Conservation (phyloP, 495 filamentous ascomycete species). For the Glutinoglossum americanum region DNA sequence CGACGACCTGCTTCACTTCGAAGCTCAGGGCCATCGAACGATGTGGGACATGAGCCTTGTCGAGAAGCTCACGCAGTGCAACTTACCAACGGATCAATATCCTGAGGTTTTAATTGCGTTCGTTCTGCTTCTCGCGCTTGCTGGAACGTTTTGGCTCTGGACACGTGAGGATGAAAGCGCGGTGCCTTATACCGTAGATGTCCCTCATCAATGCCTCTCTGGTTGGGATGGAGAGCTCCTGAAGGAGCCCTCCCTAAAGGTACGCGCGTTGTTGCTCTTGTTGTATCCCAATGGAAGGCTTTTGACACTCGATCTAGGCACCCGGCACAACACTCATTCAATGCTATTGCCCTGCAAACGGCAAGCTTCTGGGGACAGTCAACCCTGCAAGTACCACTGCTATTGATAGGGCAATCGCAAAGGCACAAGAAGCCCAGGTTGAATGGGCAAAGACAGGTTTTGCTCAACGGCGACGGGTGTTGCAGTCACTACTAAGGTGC, state of each 20-base stretch:
- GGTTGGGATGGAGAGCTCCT: constrained; percentile 38
- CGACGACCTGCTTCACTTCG: background rate
- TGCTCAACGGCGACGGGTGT: constrained; percentile 50
- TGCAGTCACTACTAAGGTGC: constrained; percentile 61
- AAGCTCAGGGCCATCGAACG: background rate
- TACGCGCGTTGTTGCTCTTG: background rate
- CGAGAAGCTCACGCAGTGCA: background rate
- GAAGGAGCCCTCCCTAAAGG: constrained; percentile 29
- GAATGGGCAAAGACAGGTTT: constrained; percentile 71
- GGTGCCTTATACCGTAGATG: constrained; percentile 32
- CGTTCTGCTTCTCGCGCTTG: background rate
- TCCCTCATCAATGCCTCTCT: constrained; percentile 32
- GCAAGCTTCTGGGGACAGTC: constrained; percentile 57
- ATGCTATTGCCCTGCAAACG: constrained; percentile 83
- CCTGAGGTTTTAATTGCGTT: background rate
- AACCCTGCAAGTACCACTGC: constrained; percentile 56
- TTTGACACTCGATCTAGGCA: constrained; percentile 13
- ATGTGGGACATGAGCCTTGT: background rate
- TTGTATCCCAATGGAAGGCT: background rate
- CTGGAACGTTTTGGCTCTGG: background rate
- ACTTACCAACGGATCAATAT: background rate
- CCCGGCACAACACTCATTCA: constrained; percentile 40
- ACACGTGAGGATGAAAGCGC: constrained; percentile 21
- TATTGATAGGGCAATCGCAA: constrained; percentile 60
- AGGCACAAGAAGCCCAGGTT: constrained; percentile 50